These are phyloP conservation scores for Wickerhamiella vanderwaltii DNA, from an alignment of 805 yeast species.

Conservation along the genomic window DNA sequence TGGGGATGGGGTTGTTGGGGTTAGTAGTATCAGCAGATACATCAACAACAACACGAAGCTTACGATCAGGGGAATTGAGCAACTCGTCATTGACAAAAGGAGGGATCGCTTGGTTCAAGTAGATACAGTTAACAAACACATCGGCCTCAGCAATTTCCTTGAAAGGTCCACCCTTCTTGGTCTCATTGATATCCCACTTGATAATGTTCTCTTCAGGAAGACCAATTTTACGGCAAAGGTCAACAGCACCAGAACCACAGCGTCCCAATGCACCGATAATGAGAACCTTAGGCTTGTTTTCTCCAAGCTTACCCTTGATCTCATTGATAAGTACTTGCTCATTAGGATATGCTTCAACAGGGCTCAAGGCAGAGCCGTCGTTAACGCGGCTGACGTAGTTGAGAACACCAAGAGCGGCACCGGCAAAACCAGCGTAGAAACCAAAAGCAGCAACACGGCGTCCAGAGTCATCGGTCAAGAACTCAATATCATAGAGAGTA, in stretches of 20 bases:
- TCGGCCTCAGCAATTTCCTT: slow-evolving; percentile 77
- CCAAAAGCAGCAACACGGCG: slow-evolving; percentile 99
- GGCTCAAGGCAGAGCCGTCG: slow-evolving; percentile 51
- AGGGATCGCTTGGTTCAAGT: slow-evolving; percentile 83
- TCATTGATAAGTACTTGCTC: slow-evolving; percentile 65
- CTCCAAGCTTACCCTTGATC: slow-evolving; percentile 49
- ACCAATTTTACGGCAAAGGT: slow-evolving; percentile 69
- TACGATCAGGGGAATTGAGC: slow-evolving; percentile 54
- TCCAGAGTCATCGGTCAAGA: slow-evolving; percentile 84
- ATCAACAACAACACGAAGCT: slow-evolving; percentile 83
- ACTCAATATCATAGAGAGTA: slow-evolving; percentile 83
- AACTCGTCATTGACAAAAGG: slow-evolving; percentile 69
- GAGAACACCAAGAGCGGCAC: slow-evolving; percentile 90
- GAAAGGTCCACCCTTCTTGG: slow-evolving; percentile 96
- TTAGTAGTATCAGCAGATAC: slow-evolving; percentile 98
- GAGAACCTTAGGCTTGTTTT: slow-evolving; percentile 56
- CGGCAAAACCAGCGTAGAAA: slow-evolving; percentile 99
- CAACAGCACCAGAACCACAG: slow-evolving; percentile 96
- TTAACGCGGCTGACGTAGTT: slow-evolving; percentile 91
- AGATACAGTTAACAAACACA: slow-evolving; percentile 91
- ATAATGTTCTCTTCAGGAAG: slow-evolving; percentile 70
- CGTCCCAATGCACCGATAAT: slow-evolving; percentile 97
- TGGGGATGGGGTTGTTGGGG: slow-evolving; percentile 96
- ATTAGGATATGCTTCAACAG: slow-evolving; percentile 70
- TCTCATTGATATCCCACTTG: slow-evolving; percentile 97